phyloP scores from a whole-genome alignment of 371 early-diverging fungal genomes.

The Mortierella sp. region DNA sequence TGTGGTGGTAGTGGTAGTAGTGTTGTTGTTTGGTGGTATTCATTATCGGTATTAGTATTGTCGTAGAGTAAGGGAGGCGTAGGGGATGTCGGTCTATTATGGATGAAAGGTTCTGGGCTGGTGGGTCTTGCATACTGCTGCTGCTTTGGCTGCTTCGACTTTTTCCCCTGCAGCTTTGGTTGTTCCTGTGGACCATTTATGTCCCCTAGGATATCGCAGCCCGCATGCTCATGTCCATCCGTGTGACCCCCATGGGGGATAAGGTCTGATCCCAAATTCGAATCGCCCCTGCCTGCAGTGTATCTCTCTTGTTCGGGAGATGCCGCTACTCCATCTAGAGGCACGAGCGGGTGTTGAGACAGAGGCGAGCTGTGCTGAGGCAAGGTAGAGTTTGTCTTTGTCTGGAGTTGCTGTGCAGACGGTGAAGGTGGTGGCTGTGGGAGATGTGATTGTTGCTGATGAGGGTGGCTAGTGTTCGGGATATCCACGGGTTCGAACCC shows the following conservation, averaged over 20 bases:
- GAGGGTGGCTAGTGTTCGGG: not conserved
- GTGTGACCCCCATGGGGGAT: conserved; percentile 19
- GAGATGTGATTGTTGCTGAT: conserved; percentile 5
- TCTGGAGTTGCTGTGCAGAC: too few relatives aligned
- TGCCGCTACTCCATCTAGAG: not conserved
- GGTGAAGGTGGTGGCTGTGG: not conserved
- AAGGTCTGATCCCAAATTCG: conserved; percentile 8
- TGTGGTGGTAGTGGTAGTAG: conserved; percentile 5
- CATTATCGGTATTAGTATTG: too few relatives aligned
- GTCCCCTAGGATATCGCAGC: conserved; percentile 3
- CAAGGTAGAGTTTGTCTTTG: not conserved
- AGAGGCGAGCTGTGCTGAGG: not conserved
- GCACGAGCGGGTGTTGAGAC: not conserved
- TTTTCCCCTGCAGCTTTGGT: not conserved
- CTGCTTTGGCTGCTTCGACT: conserved; percentile 4
- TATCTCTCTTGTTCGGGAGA: too few relatives aligned
- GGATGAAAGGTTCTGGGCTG: conserved; percentile 7
- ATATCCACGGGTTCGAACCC: not conserved
- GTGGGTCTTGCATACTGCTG: conserved; percentile 4
- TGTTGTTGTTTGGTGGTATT: not conserved
- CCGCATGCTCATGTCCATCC: conserved; percentile 4
- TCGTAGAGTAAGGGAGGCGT: conserved; percentile 6
- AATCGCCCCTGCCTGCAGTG: not conserved
- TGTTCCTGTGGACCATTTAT: not conserved
- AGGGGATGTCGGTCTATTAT: conserved; percentile 9